These are phyloP conservation scores for Solanum sejunctum DNA, from an alignment of 257 asterid species.

Conservation along the genomic window DNA sequence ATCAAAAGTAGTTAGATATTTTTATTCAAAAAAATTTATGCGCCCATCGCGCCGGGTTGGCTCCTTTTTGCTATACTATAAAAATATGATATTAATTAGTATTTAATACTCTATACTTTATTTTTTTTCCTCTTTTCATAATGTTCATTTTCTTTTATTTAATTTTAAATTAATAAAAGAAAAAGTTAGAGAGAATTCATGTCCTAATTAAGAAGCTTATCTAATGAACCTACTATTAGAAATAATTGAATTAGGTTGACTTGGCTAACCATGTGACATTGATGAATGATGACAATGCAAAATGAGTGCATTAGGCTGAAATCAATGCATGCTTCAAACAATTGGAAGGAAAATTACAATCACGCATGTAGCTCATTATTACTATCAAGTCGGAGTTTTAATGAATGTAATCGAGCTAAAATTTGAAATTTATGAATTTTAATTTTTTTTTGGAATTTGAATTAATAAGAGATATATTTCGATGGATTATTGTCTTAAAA, in stretches of 20 bases:
- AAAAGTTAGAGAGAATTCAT: neutral
- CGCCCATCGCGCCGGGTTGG: conserved; percentile 1
- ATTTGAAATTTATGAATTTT: neutral
- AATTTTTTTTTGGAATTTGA: neutral
- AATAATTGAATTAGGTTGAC: neutral
- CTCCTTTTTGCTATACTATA: neutral
- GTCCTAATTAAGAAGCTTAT: neutral
- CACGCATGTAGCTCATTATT: neutral
- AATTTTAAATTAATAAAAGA: neutral
- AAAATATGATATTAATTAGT: neutral
- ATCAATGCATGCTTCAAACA: neutral
- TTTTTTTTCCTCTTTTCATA: neutral
- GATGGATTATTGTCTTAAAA: neutral
- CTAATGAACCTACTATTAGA: neutral
- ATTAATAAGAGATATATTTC: too few species aligned
- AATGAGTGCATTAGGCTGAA: neutral
- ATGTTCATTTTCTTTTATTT: neutral
- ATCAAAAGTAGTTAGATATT: neutral
- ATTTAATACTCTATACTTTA: neutral
- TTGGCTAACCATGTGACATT: neutral
- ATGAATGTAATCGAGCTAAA: accelerated
- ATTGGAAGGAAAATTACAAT: neutral
- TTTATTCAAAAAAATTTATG: neutral
- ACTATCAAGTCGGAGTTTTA: neutral
- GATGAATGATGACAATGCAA: neutral